Base-by-base conservation (phyloP, 108 stramenopile genomes). In the Aurantiochytrium sp. region DNA sequence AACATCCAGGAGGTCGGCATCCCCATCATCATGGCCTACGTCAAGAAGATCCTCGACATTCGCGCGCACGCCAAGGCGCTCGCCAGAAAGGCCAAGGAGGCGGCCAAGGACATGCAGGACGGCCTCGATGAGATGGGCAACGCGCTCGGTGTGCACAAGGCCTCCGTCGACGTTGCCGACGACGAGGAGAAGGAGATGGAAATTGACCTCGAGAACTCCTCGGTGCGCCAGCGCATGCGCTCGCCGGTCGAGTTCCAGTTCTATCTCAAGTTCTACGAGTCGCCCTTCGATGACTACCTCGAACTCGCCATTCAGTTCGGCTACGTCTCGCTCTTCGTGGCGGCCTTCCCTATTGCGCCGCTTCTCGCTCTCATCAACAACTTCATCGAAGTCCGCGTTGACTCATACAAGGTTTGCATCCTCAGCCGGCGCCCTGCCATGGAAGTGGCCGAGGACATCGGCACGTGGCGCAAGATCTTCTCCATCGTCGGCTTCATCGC, bases 381-480 rank as follows among this genome's bases (percentile, higher is more conserved):
- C 89, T 93, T 97, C 55, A 24, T 97, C 42, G 95, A 95, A 69
- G 97, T 98, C 93, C 92, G 97, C 50, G 90, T 97, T 27, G 97
- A 98, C 91, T 97, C 96, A 2, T 98, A 96, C 95, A 99, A 99
- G 90, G 93, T 99, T 55, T 97, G 97, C 88, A 90, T 95, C 68
- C 96, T 92, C 53, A 91, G 96, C 65, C 94, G 96, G 22, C 92
- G 98, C 41, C 97, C 98, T 2, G 89, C 96, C 24, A 91, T 96
- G 1, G 91, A 95, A 55, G 95, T 95, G 89, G 97, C 98, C 8
- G 55, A 91, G 39, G 92, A 90, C 88, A 98, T 99, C 52, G 98
- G 97, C 54, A 95, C 97, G 34, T 99, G 98, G 98, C 94, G 96
- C 68, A 95, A 96, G 85, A 94, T 98, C 54, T 94, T 99, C 21